Evolutionary conservation across 371 early-diverging fungal species (phyloP).

Genomic region (Circinella umbellata): DNA sequence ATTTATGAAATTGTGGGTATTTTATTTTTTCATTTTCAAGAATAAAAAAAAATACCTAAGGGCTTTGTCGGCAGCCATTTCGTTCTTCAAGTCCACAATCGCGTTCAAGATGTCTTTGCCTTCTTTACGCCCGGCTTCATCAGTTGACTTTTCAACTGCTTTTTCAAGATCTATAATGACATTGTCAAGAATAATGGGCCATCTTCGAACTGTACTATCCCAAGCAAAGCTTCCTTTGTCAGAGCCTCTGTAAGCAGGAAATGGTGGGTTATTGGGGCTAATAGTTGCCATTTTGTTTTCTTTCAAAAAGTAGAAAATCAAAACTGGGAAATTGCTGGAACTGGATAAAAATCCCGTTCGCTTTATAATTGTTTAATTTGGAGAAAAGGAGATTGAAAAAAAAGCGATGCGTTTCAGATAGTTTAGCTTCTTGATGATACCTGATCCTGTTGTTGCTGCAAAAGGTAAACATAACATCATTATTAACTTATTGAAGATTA

Average conservation of each 20-base stretch:
- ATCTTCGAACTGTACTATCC: constrained; percentile 74
- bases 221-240: constrained; percentile 79
- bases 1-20: too few species aligned
- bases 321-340: not conserved
- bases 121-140: constrained; percentile 49
- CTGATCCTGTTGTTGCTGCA: too few species aligned
- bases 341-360: not conserved
- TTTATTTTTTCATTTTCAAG: not conserved
- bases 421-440: too few species aligned
- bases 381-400: not conserved
- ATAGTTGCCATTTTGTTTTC: constrained; percentile 14
- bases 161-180: constrained; percentile 67
- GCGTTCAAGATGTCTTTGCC: constrained; percentile 66
- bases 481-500: too few species aligned
- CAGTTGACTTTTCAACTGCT: constrained; percentile 33
- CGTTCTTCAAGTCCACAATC: constrained; percentile 68
- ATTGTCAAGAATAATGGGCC: constrained; percentile 85
- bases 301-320: not conserved
- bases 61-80: constrained; percentile 68
- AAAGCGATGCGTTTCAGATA: not conserved
- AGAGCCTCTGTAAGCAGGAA: constrained; percentile 65
- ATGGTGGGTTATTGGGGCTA: constrained; percentile 69
- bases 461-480: too few species aligned
- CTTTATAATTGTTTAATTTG: not conserved
- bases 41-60: constrained; percentile 44